phyloP scores from a whole-genome alignment of 2,329 filamentous ascomycete genomes.

The Lecanicillium sp. region DNA sequence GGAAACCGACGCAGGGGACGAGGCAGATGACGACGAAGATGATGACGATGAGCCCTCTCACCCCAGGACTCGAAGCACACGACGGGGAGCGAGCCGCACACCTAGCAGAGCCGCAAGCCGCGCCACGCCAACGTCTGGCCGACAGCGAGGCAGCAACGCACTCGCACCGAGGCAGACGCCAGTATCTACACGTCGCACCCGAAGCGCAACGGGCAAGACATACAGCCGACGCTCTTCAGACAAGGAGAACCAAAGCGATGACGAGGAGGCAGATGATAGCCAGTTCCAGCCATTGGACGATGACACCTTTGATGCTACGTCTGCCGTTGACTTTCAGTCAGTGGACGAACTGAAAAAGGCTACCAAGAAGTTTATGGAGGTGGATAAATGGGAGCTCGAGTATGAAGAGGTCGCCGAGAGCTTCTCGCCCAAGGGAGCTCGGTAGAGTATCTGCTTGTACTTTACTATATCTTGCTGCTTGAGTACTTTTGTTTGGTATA shows the following conservation, averaged over 20 bases:
- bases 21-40: constrained; percentile 37
- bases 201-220: constrained; percentile 25
- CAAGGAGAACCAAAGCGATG: constrained; percentile 46
- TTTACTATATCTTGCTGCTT: too few relatives aligned
- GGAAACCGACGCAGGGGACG: constrained; percentile 36
- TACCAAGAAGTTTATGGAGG: constrained; percentile 57
- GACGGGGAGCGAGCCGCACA: constrained; percentile 24
- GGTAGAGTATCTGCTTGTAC: constrained; percentile 1
- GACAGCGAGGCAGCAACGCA: constrained; percentile 8
- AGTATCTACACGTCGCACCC: not conserved
- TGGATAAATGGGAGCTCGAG: constrained; percentile 60
- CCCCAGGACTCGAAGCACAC: constrained; percentile 26
- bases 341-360: constrained; percentile 50
- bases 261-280: constrained; percentile 24
- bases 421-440: constrained; percentile 5
- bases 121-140: not conserved
- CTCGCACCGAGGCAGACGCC: constrained; percentile 15
- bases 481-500: too few relatives aligned
- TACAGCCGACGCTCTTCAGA: constrained; percentile 46
- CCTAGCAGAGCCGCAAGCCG: constrained; percentile 18
- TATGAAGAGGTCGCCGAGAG: constrained; percentile 53
- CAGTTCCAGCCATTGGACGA: constrained; percentile 36
- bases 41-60: constrained; percentile 51
- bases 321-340: constrained; percentile 28
- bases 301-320: constrained; percentile 29